Base-by-base conservation (phyloP, 192 early-diverging fungal genomes). In the Coemansia sp. region DNA sequence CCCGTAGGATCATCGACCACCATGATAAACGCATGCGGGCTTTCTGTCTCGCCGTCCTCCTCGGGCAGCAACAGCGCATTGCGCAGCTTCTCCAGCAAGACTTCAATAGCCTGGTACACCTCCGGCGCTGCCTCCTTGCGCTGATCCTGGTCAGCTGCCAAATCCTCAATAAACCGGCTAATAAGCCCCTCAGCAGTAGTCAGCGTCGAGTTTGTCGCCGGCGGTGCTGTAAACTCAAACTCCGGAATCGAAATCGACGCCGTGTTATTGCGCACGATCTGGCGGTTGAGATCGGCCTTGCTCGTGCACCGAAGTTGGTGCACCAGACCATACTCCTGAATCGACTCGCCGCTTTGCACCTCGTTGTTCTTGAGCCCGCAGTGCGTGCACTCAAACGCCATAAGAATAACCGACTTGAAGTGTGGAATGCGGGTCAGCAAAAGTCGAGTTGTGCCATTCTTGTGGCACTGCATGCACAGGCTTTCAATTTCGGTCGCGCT, bases 151-250 rank as follows among this genome's bases (percentile, higher is more conserved):
- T 87, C 88, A 26, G 78, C 63, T 10, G 78, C 69, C 62, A 97
- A 75, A 57, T 94, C 95, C 47, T 96, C 93, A 63, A 94, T 82
- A 17, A 90, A 89, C 21, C 85, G 84, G 14, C 68, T 57, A 11
- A 97, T 34, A 8, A 95, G 66, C 9, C 95, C 95, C 75, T 97
- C 95, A n/a, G 93, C 81, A 2, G 95, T 96, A n/a, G 93, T 92
- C 64, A 97, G 82, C 21, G 86, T 74, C 22, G 94, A 94, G 44
- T 85, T 84, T 65, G 88, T 87, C 19, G 86, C 78, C 3, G 94
- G 81, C 66, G 95, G 94, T 59, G 96, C 93, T 48, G 94, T 90
- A 59, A 97, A 86, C 60, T 97, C 93, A 15, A 95, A 69, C 64
- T 97, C 95, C 3, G 81, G 79, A 68, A 96, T 85, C 37, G 84